These are phyloP conservation scores for Marsdenia floribunda DNA, from an alignment of 257 asterid genomes.

Conservation along the genomic window DNA sequence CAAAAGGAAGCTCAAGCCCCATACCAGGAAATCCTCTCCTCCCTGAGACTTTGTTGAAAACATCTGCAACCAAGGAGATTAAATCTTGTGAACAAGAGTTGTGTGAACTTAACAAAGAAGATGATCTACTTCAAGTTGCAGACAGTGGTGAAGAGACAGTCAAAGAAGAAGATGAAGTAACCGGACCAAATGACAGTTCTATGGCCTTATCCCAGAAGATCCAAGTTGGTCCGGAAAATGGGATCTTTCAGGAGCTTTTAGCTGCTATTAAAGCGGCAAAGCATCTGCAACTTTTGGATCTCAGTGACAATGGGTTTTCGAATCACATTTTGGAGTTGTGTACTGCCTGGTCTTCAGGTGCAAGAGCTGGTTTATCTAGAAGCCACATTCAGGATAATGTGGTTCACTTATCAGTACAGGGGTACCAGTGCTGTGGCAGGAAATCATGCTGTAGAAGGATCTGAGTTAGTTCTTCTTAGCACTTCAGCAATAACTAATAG, in stretches of 20 bases:
- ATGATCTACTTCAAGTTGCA: constrained; percentile 54
- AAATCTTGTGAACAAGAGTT: constrained; percentile 23
- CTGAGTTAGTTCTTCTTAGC: constrained; percentile 18
- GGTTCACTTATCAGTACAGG: constrained; percentile 63
- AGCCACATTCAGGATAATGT: constrained; percentile 44
- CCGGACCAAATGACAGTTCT: constrained; percentile 19
- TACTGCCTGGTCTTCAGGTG: constrained; percentile 56
- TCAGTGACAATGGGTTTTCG: constrained; percentile 62
- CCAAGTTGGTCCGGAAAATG: constrained; percentile 17
- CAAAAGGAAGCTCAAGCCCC: constrained; percentile 20
- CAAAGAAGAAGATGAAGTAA: constrained; percentile 22
- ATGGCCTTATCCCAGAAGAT: constrained; percentile 18
- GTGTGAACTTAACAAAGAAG: constrained; percentile 19
- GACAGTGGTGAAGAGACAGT: constrained; percentile 70
- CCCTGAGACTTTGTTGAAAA: not conserved
- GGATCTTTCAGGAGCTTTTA: constrained; percentile 38
- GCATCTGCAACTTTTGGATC: constrained; percentile 49
- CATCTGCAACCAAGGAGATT: constrained; percentile 15
- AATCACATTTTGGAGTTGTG: constrained; percentile 34
- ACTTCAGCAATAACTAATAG: not conserved
- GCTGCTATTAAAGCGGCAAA: constrained; percentile 40
- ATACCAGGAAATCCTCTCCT: constrained; percentile 12
- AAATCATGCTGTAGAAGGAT: constrained; percentile 70
- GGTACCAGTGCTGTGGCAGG: constrained; percentile 51
- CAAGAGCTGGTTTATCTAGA: constrained; percentile 43